Base-by-base conservation (phyloP, 768 basidiomycete species). In the Glaciozyma antarctica region DNA sequence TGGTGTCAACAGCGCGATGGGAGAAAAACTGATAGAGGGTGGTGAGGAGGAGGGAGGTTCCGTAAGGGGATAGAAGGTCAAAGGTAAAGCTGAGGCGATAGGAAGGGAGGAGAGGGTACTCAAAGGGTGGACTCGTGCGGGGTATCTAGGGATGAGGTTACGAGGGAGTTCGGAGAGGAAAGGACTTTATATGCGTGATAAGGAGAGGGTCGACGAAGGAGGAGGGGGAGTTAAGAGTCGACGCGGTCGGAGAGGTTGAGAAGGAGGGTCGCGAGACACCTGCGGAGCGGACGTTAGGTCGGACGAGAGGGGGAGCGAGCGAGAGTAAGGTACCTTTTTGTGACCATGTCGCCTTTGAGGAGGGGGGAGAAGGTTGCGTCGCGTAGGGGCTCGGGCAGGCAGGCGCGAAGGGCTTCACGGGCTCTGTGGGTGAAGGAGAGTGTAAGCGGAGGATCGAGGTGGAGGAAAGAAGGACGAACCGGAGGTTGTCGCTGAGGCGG, bases 281-380 rank as follows among this genome's bases (percentile, higher is more conserved):
- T 54, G 53, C 17, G 30, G 8, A 54, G 53, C 4, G 32, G 17
- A 5, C 9, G 53, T 8, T 12, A 54, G 53, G 5, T 54, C 15
- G 32, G 16, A 21, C 5, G 13, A 12, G 26, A 16, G 26, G 52
- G 28, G 32, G 32, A 87, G 65, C 92, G 81, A 41, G 94, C 81
- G 43, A 89, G 91, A 53, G 88, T 87, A 64, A 94, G 81, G 77
- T 89, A 93, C 21, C 90, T 83, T 79, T 93, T 94, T 32, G 95
- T 99, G 70, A 98, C 95, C 86, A 94, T 90, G 74, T 99, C 95
- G 57, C 92, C 92, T 83, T 98, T 97, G 73, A 99, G 83, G 65
- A 98, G 81, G 19, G 85, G 84, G 62, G 84, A 85, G 75, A 99
- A 99, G 0, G 94, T 98, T 69, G 88, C 85, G 78, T 99, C 92